phyloP scores from a whole-genome alignment of 495 filamentous ascomycete species.

The Neurospora sublineolata region DNA sequence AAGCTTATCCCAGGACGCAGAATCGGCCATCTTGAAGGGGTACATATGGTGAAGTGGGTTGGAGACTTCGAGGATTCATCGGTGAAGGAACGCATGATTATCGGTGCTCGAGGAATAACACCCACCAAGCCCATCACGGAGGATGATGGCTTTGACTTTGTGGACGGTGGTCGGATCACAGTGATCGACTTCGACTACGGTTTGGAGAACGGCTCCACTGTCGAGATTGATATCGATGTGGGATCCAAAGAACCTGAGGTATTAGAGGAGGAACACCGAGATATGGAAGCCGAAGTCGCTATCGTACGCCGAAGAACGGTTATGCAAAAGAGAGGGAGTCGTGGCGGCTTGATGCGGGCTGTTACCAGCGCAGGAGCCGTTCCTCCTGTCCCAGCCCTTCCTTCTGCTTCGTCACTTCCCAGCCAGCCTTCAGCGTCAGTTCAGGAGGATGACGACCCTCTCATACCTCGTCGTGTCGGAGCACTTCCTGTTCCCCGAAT shows the following conservation, averaged over 20 bases:
- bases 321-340: slow-evolving; percentile 38
- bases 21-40: slow-evolving; percentile 42
- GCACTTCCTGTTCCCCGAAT: slow-evolving; percentile 5
- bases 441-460: slow-evolving; percentile 30
- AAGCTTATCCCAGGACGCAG: slow-evolving; percentile 50
- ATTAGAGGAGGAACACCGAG: slow-evolving; percentile 62
- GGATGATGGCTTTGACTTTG: slow-evolving; percentile 60
- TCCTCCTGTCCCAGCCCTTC: slow-evolving; percentile 4
- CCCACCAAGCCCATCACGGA: slow-evolving; percentile 47
- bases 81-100: slow-evolving; percentile 51
- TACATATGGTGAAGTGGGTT: slow-evolving; percentile 55
- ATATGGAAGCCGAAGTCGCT: slow-evolving; percentile 72
- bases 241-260: slow-evolving; percentile 57
- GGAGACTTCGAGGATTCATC: slow-evolving; percentile 32
- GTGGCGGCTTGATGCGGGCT: slow-evolving; percentile 26
- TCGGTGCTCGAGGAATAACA: slow-evolving; percentile 66
- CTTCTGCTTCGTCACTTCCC: slow-evolving; percentile 3
- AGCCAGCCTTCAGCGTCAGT: slow-evolving; percentile 10
- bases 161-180: slow-evolving; percentile 73
- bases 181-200: slow-evolving; percentile 65
- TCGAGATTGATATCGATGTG: slow-evolving; percentile 59
- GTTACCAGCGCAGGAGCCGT: slow-evolving; percentile 18
- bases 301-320: slow-evolving; percentile 67
- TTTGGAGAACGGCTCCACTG: slow-evolving; percentile 39
- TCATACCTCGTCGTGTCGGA: slow-evolving; percentile 29